Base-by-base conservation (phyloP, 176 grass and related monocot species). In the Triticum urartu region DNA sequence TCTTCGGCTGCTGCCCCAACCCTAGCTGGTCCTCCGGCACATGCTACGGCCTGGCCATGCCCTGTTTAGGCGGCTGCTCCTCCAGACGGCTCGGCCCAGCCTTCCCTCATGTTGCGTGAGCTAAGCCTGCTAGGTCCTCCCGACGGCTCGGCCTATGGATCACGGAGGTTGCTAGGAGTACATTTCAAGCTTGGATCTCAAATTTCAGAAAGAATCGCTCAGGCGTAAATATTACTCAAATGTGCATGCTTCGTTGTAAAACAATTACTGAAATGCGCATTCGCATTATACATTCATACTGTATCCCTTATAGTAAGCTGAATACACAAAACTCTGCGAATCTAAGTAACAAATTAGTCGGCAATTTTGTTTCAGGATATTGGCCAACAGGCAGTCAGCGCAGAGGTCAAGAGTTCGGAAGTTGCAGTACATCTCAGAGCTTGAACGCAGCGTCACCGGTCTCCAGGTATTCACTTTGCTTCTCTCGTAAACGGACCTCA, bases 351-450 rank as follows among this genome's bases (percentile, higher is more conserved):
- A 81, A 34, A 22, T 33, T 82, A 7, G 9, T 50, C 43, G 21
- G 1, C 76, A n/a, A 6, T 9, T 48, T 33, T 90, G 24, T 84
- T 78, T 47, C 79, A 99, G 94, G 87, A 94, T 99, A 71, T 78
- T 99, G 83, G 94, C 97, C 54, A 99, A 99, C 86, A 96, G 97
- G 84, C 94, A 99, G 59, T 99, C 97, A 61, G 97, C 97, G 69
- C 97, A 99, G 88, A 90, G 94, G 62, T 99, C 97, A 76, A 87
- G 97, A 67, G 97, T 99, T 30, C 78, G 97, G 82, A 99, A 99
- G 87, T 88, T 99, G 72, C 97, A 99, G 21, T 99, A 99, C 85
- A 94, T 94, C 71, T 99, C 97, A 2, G 97, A 99, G 82, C 92
- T 99, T 66, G 97, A 99, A 69, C 97, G 94, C 42, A 99, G 97